Conservation (phyloP, 352 stramenopile species). For the Phytopythium cucurbitacearum region DNA sequence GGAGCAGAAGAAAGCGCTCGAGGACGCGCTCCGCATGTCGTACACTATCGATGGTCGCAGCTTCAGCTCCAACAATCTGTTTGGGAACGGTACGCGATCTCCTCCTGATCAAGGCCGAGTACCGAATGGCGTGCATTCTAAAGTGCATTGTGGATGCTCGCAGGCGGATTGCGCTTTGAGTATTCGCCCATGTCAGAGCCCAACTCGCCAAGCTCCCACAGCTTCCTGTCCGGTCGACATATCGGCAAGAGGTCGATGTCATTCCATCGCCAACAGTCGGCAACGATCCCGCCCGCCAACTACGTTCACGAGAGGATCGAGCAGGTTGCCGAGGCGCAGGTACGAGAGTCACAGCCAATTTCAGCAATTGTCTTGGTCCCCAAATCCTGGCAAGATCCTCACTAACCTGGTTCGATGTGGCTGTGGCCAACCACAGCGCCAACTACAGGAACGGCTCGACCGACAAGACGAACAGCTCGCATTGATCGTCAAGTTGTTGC, state of each 20-base stretch:
- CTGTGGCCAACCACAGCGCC: constrained; percentile 16
- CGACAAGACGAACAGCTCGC: constrained; percentile 56
- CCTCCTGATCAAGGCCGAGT: background rate
- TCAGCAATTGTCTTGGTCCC: background rate
- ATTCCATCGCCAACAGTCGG: constrained; percentile 14
- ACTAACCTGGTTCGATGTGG: background rate
- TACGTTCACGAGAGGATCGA: constrained; percentile 55
- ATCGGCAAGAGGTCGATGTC: constrained; percentile 14
- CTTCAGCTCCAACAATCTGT: constrained; percentile 40
- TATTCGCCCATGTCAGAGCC: constrained; percentile 25
- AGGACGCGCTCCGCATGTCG: constrained; percentile 48
- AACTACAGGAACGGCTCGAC: constrained; percentile 49
- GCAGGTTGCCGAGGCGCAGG: constrained; percentile 45
- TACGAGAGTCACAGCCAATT: constrained; percentile 9
- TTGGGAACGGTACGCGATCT: constrained; percentile 14
- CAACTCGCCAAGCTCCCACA: constrained; percentile 16
- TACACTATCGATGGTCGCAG: constrained; percentile 43
- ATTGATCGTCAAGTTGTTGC: constrained; percentile 40
- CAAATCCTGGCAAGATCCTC: background rate
- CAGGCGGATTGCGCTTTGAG: background rate
- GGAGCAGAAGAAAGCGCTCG: constrained; percentile 42
- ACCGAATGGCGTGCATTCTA: constrained; percentile 1
- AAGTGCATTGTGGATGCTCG: background rate
- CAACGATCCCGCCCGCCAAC: constrained; percentile 11
- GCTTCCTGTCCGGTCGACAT: constrained; percentile 4